Base-by-base conservation (phyloP, 2,329 filamentous ascomycete species). In the Aotearoamyces nothofagi region DNA sequence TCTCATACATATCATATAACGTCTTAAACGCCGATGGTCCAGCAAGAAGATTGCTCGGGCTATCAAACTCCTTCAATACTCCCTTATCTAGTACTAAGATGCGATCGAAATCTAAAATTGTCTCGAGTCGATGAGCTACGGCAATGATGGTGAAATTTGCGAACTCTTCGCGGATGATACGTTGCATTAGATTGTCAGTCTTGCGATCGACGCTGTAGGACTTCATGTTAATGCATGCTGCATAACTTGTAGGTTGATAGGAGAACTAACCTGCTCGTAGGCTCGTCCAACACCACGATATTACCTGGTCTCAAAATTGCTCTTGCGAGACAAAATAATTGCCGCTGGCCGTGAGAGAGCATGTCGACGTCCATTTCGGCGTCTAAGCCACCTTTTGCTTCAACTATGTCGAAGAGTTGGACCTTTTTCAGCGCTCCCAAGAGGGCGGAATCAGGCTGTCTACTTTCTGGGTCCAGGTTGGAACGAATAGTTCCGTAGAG, bases 51-150 rank as follows among this genome's bases (percentile, higher is more conserved):
- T 80, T 73, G 58, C 74, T 86, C 0, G 86, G 87, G 42, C 87
- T 76, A 10, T 73, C 87, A 46, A 69, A 94, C 55, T 94, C 84
- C 7, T 86, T 65, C 12, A 93, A 75, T 36, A 69, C 57, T n/a
- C 55, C 53, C 25, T 49, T 30, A 36, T 62, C 56, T 43, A 67
- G 53, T 5, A 66, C 58, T 1, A 56, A 50, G 20, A 66, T 54
- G 26, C 51, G 53, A 40, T 66, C 61, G 44, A 61, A 64, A 34
- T 61, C 60, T 22, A 58, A 46, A 25, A 64, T 59, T 0, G 58
- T 63, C 5, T 50, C 39, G 11, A 54, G 37, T 4, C 45, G 36
- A 33, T 55, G 52, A 12, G 50, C 49, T 2, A 54, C 43, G 0
- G 46, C 45, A 16, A 54, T 41, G 11, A 75, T 59, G 3, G 71